Evolutionary conservation across 306 rosid species (phyloP).

Genomic region (Vigna unguiculata): DNA sequence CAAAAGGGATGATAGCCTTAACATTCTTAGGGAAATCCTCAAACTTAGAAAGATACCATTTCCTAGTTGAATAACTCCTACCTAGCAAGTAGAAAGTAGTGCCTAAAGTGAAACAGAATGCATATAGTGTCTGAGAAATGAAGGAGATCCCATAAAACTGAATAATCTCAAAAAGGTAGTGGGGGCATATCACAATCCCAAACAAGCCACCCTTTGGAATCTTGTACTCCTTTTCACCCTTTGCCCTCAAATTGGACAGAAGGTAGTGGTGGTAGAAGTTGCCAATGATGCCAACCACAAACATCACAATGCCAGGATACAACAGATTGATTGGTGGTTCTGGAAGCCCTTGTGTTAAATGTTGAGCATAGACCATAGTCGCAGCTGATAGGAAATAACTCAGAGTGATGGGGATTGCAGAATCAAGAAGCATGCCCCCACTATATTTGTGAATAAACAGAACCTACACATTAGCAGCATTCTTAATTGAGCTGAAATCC

Average conservation of each 20-base stretch:
- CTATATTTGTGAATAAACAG: conserved; percentile 79
- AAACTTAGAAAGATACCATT: conserved; percentile 81
- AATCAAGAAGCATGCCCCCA: conserved; percentile 59
- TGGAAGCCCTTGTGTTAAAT: conserved; percentile 59
- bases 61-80: conserved; percentile 76
- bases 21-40: conserved; percentile 68
- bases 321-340: conserved; percentile 62
- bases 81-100: conserved; percentile 65
- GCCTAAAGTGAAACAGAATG: conserved; percentile 58
- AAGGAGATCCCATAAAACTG: conserved; percentile 64
- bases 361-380: conserved; percentile 68
- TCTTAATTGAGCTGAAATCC: conserved; percentile 6
- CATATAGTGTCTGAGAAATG: conserved; percentile 68
- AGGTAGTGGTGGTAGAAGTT: conserved; percentile 85
- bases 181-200: conserved; percentile 73
- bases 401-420: conserved; percentile 57
- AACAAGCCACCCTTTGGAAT: conserved; percentile 89
- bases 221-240: conserved; percentile 70
- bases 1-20: conserved; percentile 74
- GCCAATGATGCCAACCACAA: conserved; percentile 68
- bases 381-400: conserved; percentile 61
- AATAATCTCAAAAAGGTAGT: conserved; percentile 79
- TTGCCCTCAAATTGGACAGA: conserved; percentile 64
- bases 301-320: conserved; percentile 59
- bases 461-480: conserved; percentile 53